phyloP scores from a whole-genome alignment of 139 green algal species.

The Chlorella ohadii region DNA sequence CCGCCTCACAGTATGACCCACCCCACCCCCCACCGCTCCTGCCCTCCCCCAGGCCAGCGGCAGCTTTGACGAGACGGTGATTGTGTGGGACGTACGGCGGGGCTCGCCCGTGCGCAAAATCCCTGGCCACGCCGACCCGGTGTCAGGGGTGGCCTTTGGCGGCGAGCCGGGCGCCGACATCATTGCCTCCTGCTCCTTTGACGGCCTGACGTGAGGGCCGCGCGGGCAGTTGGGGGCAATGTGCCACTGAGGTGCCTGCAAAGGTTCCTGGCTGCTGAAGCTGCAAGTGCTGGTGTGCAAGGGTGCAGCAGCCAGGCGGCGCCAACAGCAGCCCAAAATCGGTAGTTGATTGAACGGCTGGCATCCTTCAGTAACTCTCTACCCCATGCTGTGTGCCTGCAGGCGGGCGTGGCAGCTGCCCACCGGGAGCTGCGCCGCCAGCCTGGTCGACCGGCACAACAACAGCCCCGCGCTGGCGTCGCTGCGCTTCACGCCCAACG shows the following conservation, averaged over 20 bases:
- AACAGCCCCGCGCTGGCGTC: constrained; percentile 73
- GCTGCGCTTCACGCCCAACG: constrained; percentile 90
- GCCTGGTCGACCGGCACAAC: constrained; percentile 73
- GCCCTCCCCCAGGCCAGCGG: constrained; percentile 71
- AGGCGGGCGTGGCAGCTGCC: constrained; percentile 63
- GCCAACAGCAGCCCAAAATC: too few species aligned
- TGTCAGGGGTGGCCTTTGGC: constrained; percentile 84
- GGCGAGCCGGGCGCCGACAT: constrained; percentile 64
- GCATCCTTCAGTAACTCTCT: too few species aligned
- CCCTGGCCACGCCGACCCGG: constrained; percentile 92
- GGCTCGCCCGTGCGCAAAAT: constrained; percentile 71
- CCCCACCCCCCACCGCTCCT: neutral
- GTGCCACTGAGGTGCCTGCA: too few species aligned
- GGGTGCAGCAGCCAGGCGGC: too few species aligned
- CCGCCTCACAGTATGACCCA: too few species aligned
- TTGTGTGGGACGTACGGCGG: constrained; percentile 85
- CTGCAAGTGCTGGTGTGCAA: too few species aligned
- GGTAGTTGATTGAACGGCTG: too few species aligned
- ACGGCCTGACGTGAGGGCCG: constrained; percentile 75
- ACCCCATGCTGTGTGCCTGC: too few species aligned
- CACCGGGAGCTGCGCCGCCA: constrained; percentile 88
- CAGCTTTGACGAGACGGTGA: constrained; percentile 92
- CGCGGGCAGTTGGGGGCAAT: too few species aligned
- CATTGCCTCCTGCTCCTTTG: constrained; percentile 80
- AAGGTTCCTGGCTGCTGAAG: too few species aligned